phyloP scores from a whole-genome alignment of 2,329 filamentous ascomycete species.

The Aquanectria penicillioides region DNA sequence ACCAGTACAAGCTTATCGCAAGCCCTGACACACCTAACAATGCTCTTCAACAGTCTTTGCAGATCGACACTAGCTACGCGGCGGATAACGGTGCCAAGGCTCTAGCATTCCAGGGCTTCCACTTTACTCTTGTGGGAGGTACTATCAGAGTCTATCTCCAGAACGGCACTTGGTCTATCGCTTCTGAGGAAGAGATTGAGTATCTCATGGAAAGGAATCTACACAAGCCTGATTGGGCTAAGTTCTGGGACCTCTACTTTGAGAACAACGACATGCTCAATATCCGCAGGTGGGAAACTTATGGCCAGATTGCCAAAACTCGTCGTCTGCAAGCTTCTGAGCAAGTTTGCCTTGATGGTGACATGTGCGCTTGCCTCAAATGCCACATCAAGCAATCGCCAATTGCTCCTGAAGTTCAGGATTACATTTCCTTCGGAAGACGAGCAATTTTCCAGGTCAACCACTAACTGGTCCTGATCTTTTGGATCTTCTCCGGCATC shows the following conservation, averaged over 20 bases:
- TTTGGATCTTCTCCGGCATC: no score
- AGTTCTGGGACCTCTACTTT: slow-evolving; percentile 39
- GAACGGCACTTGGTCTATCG: not conserved
- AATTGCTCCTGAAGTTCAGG: not conserved
- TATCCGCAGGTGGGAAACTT: slow-evolving; percentile 37
- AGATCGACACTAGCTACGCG: not conserved
- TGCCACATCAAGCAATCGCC: not conserved
- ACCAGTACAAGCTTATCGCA: not conserved
- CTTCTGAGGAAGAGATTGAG: not conserved
- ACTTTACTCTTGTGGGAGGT: not conserved
- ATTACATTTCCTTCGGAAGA: not conserved
- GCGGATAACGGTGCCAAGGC: not conserved
- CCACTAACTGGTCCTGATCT: no score
- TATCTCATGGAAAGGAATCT: not conserved
- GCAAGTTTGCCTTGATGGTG: not conserved
- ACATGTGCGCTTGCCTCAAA: not conserved
- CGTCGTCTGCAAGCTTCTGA: slow-evolving; percentile 26
- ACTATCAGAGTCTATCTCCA: not conserved
- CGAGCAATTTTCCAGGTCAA: no score
- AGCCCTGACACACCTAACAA: no score
- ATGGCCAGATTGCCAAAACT: slow-evolving; percentile 36
- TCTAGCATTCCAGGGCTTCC: not conserved
- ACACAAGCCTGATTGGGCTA: slow-evolving; percentile 31
- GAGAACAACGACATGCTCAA: slow-evolving; percentile 28
- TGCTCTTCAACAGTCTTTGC: not conserved